Evolutionary conservation across 345 rosid genomes (phyloP).

Genomic region (Microcos paniculata): DNA sequence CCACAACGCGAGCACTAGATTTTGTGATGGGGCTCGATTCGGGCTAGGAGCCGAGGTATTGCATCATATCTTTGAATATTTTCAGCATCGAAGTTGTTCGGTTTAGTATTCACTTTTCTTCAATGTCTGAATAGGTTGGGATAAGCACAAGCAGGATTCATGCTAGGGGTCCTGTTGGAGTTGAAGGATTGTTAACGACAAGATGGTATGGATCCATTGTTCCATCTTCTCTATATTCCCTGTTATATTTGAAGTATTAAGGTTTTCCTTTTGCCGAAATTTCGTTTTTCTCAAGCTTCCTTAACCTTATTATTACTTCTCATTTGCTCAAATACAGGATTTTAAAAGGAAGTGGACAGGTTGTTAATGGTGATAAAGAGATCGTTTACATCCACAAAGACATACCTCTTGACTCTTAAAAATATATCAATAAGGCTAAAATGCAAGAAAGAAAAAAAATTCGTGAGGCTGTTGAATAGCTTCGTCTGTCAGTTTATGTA

Average conservation of each 20-base stretch:
- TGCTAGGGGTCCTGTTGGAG: conserved; percentile 99
- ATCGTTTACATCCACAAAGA: conserved; percentile 72
- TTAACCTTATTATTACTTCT: background rate
- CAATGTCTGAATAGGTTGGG: conserved; percentile 61
- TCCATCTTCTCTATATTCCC: background rate
- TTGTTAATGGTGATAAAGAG: conserved; percentile 88
- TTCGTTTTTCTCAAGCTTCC: background rate
- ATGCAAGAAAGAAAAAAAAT: background rate
- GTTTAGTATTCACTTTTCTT: conserved; percentile 11
- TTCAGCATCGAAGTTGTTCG: background rate
- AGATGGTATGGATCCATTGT: conserved; percentile 60
- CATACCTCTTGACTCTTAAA: conserved; percentile 33
- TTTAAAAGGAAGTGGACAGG: conserved; percentile 89
- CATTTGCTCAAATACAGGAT: conserved; percentile 54
- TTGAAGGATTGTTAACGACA: conserved; percentile 92
- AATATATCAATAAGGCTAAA: background rate
- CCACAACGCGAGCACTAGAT: conserved; percentile 97
- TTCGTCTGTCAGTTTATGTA: background rate
- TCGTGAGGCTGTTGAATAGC: background rate
- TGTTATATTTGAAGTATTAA: background rate
- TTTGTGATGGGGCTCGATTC: conserved; percentile 95
- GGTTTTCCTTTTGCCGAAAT: too few relatives aligned
- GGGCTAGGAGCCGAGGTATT: conserved; percentile 99
- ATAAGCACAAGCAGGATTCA: conserved; percentile 96
- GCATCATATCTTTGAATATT: background rate